Base-by-base conservation (phyloP, 2,329 filamentous ascomycete genomes). In the Didymella arachidicola region DNA sequence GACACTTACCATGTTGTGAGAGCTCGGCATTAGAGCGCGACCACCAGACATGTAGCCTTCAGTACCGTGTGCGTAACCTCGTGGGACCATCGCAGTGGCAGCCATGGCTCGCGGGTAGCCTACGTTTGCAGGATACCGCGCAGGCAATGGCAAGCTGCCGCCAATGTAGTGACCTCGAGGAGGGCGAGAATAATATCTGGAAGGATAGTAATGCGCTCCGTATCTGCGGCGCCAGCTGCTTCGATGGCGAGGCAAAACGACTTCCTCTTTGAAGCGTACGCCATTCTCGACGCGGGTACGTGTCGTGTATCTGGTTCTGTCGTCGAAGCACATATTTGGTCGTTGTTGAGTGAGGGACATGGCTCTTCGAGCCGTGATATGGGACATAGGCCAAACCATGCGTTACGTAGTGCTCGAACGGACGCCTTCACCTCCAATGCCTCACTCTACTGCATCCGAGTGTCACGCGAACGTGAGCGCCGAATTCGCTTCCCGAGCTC, bases 181-280 rank as follows among this genome's bases (percentile, higher is more conserved):
- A 18, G 62, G 57, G 10, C 61, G 60, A 50, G 43, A 14, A 47
- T 72, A 73, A 62, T 73, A 73, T 19, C 60, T 60, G 4, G 65
- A 54, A 16, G 71, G 71, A 49, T 72, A 73, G 62, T 73, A 73
- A 4, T 67, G 53, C 30, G 64, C 63, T 22, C 67, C 71, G 45
- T 65, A 60, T 22, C 59, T 63, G 30, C 67, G 67, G 19, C 62
- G 70, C 56, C 62, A 62, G 39, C 62, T 46, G 58, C 64, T 64
- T 53, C 60, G 60, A 45, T 57, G 41, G 42, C 60, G 53, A 14
- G 66, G 50, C 27, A 41, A 7, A 2, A 38, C 12, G 25, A 46
- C 50, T 43, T 61, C 48, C 11, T 64, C 61, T 7, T 59, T 55
- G 39, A 63, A 57, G 10, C 54, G 57, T 4, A 54, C 54, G 26